A percentile compares a stretch with the other conserved stretches of the same genome.
Evolutionary conservation across 108 stramenopile genomes (phyloP).

Genomic region (Chaetoceros tenuissimus): DNA sequence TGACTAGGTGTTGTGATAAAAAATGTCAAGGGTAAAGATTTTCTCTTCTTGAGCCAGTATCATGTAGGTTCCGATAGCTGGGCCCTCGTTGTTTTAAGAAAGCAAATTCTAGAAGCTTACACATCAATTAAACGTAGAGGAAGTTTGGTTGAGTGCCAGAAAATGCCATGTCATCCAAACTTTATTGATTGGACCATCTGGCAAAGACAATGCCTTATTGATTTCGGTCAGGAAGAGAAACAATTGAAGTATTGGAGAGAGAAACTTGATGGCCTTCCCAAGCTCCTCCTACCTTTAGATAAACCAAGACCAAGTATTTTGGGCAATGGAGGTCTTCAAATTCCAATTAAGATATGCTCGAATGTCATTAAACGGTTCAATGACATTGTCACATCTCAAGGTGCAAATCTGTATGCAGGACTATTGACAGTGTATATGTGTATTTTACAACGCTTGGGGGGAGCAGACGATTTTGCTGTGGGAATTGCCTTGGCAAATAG

Average conservation of each 20-base stretch:
- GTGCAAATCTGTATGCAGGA: conserved; percentile 10
- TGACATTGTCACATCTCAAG: conserved; percentile 1
- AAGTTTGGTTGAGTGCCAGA: conserved; percentile 7
- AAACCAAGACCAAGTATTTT: conserved; percentile 7
- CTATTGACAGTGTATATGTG: conserved; percentile 11
- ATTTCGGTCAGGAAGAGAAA: conserved; percentile 9
- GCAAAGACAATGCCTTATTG: conserved; percentile 2
- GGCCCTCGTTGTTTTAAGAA: conserved; percentile 3
- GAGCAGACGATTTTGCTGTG: conserved; percentile 6
- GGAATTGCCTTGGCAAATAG: conserved; percentile 10
- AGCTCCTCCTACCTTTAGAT: conserved; percentile 6
- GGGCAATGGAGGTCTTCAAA: conserved; percentile 4
- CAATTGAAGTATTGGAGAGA: conserved; percentile 15
- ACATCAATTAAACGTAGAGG: conserved; percentile 6
- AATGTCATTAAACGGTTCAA: conserved; percentile 3
- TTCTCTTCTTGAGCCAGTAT: conserved; percentile 9
- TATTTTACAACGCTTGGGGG: conserved; percentile 5
- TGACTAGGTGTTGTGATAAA: too few species aligned
- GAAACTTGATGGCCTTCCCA: conserved; percentile 7
- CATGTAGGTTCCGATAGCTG: conserved; percentile 12
- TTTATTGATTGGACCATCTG: conserved; percentile 9
- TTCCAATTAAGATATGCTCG: conserved; percentile 4
- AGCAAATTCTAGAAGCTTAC: conserved; percentile 11
- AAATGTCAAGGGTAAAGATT: neutral
- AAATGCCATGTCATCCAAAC: conserved; percentile 4